A percentile compares a stretch with the other conserved stretches of the same genome.
Conservation (phyloP, 1,284 basidiomycete species). For the Trichosporon sp. region DNA sequence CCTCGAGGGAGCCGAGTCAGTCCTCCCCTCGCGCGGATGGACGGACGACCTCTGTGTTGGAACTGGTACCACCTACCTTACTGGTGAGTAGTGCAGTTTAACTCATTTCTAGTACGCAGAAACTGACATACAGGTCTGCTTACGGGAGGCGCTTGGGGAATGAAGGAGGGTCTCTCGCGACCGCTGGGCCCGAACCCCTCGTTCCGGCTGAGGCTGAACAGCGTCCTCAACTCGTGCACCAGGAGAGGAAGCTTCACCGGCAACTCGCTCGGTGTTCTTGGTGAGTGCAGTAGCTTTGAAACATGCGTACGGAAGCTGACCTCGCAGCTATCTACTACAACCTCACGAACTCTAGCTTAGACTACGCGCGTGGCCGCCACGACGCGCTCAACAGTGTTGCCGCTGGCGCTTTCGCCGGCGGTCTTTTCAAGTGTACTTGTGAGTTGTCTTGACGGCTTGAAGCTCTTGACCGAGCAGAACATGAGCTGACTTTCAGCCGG, state of each 20-base stretch:
- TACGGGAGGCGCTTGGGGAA: slow-evolving; percentile 88
- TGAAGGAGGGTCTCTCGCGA: slow-evolving; percentile 86
- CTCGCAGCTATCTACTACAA: slow-evolving; percentile 86
- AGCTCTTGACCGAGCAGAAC: slow-evolving; percentile 1
- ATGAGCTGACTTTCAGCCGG: slow-evolving; percentile 62
- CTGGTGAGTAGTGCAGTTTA: slow-evolving; percentile 61
- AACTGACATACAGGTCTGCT: slow-evolving; percentile 72
- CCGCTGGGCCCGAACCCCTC: slow-evolving; percentile 62
- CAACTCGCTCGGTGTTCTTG: slow-evolving; percentile 95
- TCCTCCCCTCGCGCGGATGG: slow-evolving; percentile 91
- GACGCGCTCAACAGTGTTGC: slow-evolving; percentile 86
- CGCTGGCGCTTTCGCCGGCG: slow-evolving; percentile 86
- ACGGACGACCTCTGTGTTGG: slow-evolving; percentile 99
- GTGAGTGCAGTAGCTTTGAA: slow-evolving; percentile 50
- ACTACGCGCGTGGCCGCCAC: slow-evolving; percentile 81
- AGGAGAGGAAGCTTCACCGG: slow-evolving; percentile 95
- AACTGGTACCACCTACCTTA: slow-evolving; percentile 96
- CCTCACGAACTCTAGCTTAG: slow-evolving; percentile 88
- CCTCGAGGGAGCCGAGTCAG: slow-evolving; percentile 74
- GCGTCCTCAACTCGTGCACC: slow-evolving; percentile 91
- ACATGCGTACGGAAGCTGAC: slow-evolving; percentile 9
- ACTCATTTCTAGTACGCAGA: slow-evolving; percentile 56
- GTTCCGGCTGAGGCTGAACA: slow-evolving; percentile 89
- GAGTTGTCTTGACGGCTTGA: too few relatives aligned
- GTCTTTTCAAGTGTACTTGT: slow-evolving; percentile 91